These are phyloP conservation scores for Rhizopus sp. DNA, from an alignment of 371 early-diverging fungal species.

Conservation along the genomic window DNA sequence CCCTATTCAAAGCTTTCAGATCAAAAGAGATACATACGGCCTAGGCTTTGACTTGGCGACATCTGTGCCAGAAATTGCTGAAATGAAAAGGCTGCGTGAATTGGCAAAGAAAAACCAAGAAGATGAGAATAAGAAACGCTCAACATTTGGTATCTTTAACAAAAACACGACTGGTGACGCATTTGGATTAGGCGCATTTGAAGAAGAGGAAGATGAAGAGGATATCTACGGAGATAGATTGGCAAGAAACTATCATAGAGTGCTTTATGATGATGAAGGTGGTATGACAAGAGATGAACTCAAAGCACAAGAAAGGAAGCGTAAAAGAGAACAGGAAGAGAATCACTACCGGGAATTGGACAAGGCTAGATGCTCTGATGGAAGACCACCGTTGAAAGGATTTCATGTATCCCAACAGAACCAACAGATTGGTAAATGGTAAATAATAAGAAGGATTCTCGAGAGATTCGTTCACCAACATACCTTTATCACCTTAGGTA, in stretches of 20 bases:
- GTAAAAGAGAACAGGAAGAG: constrained; percentile 12
- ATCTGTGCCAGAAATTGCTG: constrained; percentile 67
- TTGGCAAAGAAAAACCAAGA: constrained; percentile 17
- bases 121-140: constrained; percentile 15
- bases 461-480: background rate
- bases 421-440: constrained; percentile 56
- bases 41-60: constrained; percentile 71
- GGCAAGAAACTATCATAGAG: constrained; percentile 32
- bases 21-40: constrained; percentile 67
- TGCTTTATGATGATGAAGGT: constrained; percentile 42
- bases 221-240: constrained; percentile 36
- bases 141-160: constrained; percentile 36
- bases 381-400: constrained; percentile 58
- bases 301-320: constrained; percentile 13
- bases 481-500: constrained; percentile 32
- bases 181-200: constrained; percentile 49
- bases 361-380: constrained; percentile 50
- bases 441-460: constrained; percentile 1
- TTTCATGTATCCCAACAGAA: constrained; percentile 52
- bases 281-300: constrained; percentile 21
- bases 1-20: constrained; percentile 53
- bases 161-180: constrained; percentile 18
- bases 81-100: constrained; percentile 42
- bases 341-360: constrained; percentile 1
- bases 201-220: constrained; percentile 56